Evolutionary conservation across 768 basidiomycete genomes (phyloP).

Genomic region (Suillus clintonianus): DNA sequence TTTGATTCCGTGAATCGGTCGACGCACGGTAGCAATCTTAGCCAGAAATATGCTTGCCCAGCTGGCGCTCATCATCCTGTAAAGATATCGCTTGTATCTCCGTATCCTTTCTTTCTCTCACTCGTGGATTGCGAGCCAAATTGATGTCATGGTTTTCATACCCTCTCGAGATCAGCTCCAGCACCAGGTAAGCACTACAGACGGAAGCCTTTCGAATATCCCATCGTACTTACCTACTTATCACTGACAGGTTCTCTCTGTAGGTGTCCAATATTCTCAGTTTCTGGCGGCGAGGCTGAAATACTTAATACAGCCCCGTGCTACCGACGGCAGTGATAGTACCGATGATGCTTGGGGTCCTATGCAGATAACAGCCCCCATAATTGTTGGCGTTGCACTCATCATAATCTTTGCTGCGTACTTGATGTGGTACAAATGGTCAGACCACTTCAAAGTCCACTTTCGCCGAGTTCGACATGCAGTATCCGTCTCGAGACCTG

Average conservation of each 20-base stretch:
- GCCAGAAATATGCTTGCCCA: slow-evolving; percentile 6
- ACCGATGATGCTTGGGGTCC: slow-evolving; percentile 17
- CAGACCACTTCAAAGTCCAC: slow-evolving; percentile 5
- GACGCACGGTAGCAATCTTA: slow-evolving; percentile 14
- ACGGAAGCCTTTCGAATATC: not conserved
- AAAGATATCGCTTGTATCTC: slow-evolving; percentile 16
- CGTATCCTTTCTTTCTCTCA: not conserved
- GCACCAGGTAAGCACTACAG: not conserved
- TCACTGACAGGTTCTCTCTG: slow-evolving; percentile 23
- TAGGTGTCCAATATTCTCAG: slow-evolving; percentile 10
- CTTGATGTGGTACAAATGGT: slow-evolving; percentile 26
- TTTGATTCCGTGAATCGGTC: slow-evolving; percentile 15
- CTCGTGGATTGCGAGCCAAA: not conserved
- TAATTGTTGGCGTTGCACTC: slow-evolving; percentile 34
- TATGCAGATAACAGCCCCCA: slow-evolving; percentile 36
- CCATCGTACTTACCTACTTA: not conserved
- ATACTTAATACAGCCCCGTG: slow-evolving; percentile 16
- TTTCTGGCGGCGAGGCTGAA: not conserved
- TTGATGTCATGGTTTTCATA: slow-evolving; percentile 23
- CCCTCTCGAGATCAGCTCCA: not conserved
- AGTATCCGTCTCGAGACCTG: slow-evolving; percentile 14
- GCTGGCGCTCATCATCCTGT: slow-evolving; percentile 11
- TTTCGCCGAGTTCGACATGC: slow-evolving; percentile 15
- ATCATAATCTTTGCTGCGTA: slow-evolving; percentile 20
- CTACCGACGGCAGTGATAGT: not conserved